phyloP scores from a whole-genome alignment of 805 yeast species.

The Kuraishia piskuri region DNA sequence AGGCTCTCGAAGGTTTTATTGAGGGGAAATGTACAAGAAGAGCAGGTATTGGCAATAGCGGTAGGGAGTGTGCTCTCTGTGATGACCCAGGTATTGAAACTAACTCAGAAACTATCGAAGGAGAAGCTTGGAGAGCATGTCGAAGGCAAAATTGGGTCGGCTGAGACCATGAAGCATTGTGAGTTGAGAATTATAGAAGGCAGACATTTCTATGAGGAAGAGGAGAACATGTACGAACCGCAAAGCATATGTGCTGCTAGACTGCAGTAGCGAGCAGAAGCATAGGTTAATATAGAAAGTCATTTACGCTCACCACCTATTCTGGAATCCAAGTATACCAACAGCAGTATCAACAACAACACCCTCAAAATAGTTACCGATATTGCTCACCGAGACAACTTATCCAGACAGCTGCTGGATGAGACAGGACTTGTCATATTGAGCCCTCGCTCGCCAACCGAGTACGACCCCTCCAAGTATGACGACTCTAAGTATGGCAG shows the following conservation, averaged over 20 bases:
- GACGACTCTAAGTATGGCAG: neutral
- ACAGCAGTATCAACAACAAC: no score
- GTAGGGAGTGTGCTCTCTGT: constrained; percentile 49
- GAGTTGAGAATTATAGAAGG: constrained; percentile 66
- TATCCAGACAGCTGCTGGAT: no score
- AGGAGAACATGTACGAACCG: constrained; percentile 3
- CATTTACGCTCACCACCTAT: neutral
- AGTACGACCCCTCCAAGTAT: neutral
- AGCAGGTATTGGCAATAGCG: constrained; percentile 19
- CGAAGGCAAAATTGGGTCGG: constrained; percentile 46
- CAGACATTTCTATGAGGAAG: constrained; percentile 24
- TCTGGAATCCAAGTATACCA: no score
- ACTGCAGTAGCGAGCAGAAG: neutral
- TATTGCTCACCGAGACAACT: no score
- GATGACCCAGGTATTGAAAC: constrained; percentile 41
- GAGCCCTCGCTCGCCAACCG: no score
- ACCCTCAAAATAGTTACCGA: no score
- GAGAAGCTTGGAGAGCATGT: constrained; percentile 27
- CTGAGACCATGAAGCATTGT: constrained; percentile 55
- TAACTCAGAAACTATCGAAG: constrained; percentile 34
- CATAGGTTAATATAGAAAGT: neutral
- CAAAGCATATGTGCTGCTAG: neutral
- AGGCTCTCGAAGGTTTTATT: constrained; percentile 32
- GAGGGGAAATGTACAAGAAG: neutral
- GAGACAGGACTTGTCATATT: no score